These are phyloP conservation scores for Pythium aquatile DNA, from an alignment of 352 stramenopile species.

Conservation along the genomic window DNA sequence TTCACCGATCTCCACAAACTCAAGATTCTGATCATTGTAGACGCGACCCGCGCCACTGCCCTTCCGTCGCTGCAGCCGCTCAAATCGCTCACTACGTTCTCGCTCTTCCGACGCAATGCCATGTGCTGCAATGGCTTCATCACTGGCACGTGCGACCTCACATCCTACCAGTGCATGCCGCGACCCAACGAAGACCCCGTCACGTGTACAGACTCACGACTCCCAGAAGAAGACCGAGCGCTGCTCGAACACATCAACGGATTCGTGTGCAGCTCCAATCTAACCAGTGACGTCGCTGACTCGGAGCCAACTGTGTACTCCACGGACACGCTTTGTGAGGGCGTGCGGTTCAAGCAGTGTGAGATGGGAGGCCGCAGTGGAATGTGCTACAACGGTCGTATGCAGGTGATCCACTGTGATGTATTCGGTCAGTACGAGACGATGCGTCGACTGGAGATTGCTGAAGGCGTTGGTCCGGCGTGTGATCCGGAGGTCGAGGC, in stretches of 20 bases:
- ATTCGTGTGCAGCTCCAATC: conserved; percentile 11
- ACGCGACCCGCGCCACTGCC: conserved; percentile 3
- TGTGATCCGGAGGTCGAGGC: conserved; percentile 23
- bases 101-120: conserved; percentile 13
- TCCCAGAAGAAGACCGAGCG: neutral
- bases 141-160: conserved; percentile 20
- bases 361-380: neutral
- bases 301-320: conserved; percentile 5
- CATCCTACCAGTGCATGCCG: conserved; percentile 9
- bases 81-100: conserved; percentile 8
- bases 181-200: conserved; percentile 7
- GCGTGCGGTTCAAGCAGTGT: conserved; percentile 22
- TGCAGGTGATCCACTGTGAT: conserved; percentile 21
- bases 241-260: neutral
- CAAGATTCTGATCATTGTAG: conserved; percentile 10
- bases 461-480: conserved; percentile 9
- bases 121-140: conserved; percentile 32
- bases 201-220: conserved; percentile 5
- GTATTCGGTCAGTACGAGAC: conserved; percentile 8
- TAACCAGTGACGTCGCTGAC: conserved; percentile 15
- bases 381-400: conserved; percentile 27
- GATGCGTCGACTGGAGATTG: conserved; percentile 22
- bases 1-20: conserved; percentile 13
- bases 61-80: conserved; percentile 17
- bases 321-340: conserved; percentile 19